A percentile compares a stretch with the other conserved stretches of the same genome.
phyloP scores from a whole-genome alignment of 2,329 filamentous ascomycete genomes.

The Microsporum audouinii region DNA sequence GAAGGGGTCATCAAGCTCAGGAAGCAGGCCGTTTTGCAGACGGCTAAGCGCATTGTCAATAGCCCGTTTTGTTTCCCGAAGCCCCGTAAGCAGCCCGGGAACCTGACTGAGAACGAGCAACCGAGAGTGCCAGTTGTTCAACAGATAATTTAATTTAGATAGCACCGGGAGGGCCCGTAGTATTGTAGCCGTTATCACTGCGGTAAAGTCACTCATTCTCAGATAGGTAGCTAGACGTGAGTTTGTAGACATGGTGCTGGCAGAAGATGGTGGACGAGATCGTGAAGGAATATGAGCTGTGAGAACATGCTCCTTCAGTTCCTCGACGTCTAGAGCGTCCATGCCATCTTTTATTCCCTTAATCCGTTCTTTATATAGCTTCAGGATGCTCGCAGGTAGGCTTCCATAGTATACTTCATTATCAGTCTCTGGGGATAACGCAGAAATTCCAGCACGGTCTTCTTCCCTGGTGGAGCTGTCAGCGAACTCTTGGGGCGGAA shows the following conservation, averaged over 20 bases:
- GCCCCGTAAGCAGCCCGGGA: slow-evolving; percentile 53
- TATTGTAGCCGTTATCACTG: slow-evolving; percentile 80
- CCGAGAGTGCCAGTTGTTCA: slow-evolving; percentile 68
- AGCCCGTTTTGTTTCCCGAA: slow-evolving; percentile 37
- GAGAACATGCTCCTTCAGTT: slow-evolving; percentile 79
- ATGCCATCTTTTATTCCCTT: slow-evolving; percentile 54
- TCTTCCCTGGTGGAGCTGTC: neutral
- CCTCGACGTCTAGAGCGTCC: slow-evolving; percentile 44
- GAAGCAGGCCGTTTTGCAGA: slow-evolving; percentile 19
- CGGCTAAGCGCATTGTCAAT: slow-evolving; percentile 26
- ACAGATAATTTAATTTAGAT: slow-evolving; percentile 58
- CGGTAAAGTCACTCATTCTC: slow-evolving; percentile 77
- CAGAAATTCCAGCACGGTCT: neutral
- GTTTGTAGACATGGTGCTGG: slow-evolving; percentile 31
- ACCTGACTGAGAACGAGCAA: slow-evolving; percentile 63
- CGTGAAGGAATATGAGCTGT: slow-evolving; percentile 61
- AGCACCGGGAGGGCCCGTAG: slow-evolving; percentile 77
- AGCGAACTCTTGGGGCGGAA: slow-evolving; percentile 18
- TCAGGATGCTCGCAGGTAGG: slow-evolving; percentile 52
- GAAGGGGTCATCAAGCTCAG: slow-evolving; percentile 19
- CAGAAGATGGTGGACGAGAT: slow-evolving; percentile 42
- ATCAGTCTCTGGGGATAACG: slow-evolving; percentile 17
- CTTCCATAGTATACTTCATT: slow-evolving; percentile 55
- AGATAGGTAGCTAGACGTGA: slow-evolving; percentile 42
- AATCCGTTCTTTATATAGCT: slow-evolving; percentile 58